phyloP scores from a whole-genome alignment of 169 alveolate genomes.

The Plasmodium chabaudi region DNA sequence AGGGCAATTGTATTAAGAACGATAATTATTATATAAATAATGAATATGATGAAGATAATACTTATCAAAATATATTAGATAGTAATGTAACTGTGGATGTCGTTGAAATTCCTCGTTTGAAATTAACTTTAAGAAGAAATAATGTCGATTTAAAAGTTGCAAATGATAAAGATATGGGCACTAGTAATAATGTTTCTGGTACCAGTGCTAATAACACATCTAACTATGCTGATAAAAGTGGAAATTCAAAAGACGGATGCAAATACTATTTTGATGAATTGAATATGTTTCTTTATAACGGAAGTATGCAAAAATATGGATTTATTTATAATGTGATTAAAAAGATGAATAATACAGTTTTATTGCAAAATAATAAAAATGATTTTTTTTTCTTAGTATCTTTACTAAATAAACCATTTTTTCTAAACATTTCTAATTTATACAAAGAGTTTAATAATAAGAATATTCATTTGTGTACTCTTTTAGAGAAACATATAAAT shows the following conservation, averaged over 20 bases:
- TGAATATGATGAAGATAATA: neutral
- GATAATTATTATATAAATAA: neutral
- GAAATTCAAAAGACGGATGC: constrained; percentile 18
- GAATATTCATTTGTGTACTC: constrained; percentile 67
- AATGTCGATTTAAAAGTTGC: constrained; percentile 33
- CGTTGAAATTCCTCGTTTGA: constrained; percentile 68
- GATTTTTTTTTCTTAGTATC: constrained; percentile 74
- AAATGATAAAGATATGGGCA: neutral
- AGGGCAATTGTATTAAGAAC: neutral
- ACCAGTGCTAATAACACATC: neutral
- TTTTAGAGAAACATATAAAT: constrained; percentile 73
- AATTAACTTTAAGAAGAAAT: constrained; percentile 38
- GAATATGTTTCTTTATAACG: constrained; percentile 61
- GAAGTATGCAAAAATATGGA: constrained; percentile 58
- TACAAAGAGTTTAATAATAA: constrained; percentile 75
- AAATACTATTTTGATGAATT: constrained; percentile 70
- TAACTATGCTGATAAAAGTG: neutral
- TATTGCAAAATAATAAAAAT: constrained; percentile 67
- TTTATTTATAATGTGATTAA: constrained; percentile 73
- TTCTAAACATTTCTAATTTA: constrained; percentile 59
- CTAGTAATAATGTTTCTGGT: neutral
- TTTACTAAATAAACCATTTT: constrained; percentile 69
- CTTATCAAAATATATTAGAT: neutral
- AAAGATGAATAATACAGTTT: constrained; percentile 70
- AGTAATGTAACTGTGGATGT: constrained; percentile 27